Base-by-base conservation (phyloP, 1,139 yeast genomes). In the Nakaseomyces delphensis region DNA sequence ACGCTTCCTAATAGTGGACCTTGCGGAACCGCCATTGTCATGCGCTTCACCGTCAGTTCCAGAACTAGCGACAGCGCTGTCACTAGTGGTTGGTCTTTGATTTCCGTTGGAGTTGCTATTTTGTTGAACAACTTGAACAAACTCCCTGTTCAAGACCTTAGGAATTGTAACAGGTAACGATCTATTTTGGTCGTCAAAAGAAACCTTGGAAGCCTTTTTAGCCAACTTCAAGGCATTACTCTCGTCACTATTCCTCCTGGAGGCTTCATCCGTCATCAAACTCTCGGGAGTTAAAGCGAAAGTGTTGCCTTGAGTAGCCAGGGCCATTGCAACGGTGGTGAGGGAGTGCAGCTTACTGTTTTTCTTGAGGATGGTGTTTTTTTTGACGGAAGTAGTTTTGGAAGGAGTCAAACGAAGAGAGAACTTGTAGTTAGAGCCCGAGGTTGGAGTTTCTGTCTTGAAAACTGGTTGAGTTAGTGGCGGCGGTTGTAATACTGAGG, bases 311-410 rank as follows among this genome's bases (percentile, higher is more conserved):
- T 19, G 10, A 31, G 35, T 9, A 16, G 35, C 35, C 13, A 31
- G 18, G 7, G 37, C 37, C 25, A 20, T 33, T 4, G 37, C 37
- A 4, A 33, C 37, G 2, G 37, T 21, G 11, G 37, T n/a, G 11
- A 33, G n/a, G n/a, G 37, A 33, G 18, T 33, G 27, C 16, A 33
- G n/a, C 23, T 31, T 31, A 16, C 23, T 31, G 15, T 31, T 13
- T 24, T 6, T 6, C 5, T 25, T 7, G n/a, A 8, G 6, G n/a
- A 25, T 25, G 1, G 28, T 10, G 6, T 14, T n/a, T 31, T 31
- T 3, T 14, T 19, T 31, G 35, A 9, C n/a, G 8, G 23, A 8
- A 14, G 8, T 29, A 7, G 9, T 13, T 6, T 29, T 7, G 15
- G 32, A 15, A 19, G 35, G 35, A 2, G 35, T 31, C 35, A 31